Base-by-base conservation (phyloP, 1,284 basidiomycete genomes). In the Ustilago cynodontis region DNA sequence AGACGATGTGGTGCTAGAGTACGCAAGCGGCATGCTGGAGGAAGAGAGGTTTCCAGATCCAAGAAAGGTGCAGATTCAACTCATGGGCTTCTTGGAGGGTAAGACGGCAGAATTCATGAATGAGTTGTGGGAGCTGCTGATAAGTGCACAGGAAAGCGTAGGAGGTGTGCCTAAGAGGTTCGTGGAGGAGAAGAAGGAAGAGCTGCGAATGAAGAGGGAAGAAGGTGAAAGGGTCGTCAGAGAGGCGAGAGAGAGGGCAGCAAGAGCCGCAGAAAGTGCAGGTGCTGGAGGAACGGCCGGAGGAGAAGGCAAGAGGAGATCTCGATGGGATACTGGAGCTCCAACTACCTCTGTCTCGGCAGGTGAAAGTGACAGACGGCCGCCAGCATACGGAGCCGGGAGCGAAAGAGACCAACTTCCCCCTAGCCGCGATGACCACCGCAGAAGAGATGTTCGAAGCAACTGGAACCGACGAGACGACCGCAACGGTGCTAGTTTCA, bases 1-100 rank as follows among this genome's bases (percentile, higher is more conserved):
- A 84, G 96, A 99, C 86, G 96, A 99, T 83, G 92, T 99, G 41
- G 93, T 99, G 31, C 92, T 97, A 28, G 96, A 98, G 86, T 98
- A 97, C 85, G 94, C 94, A 18, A 93, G 94, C 90, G 93, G 94
- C 22, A 89, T 98, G 50, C 87, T 99, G 8, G 96, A 99, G 86
- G 93, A 96, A 80, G 89, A 91, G 54, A 92, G 93, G n/a, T 91
- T 89, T 8, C 94, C 94, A 5, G 96, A 99, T 86, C 94, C 95
- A 7, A 92, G 91, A 86, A 94, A 93, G 88, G 94, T 98, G 92
- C 95, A 98, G 87, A 94, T 98, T 69, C 92, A 93, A 78, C 87
- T 99, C 39, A 93, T 92, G 1, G 96, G 96, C 14, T 99, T 99
- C 86, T 90, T 99, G 67, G 88, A 89, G 75, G 86, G 86, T 51